Percentiles rank a stretch among this genome's conserved stretches.
Conservation (phyloP, 192 early-diverging fungal genomes). For the Phycomyces nitens region DNA sequence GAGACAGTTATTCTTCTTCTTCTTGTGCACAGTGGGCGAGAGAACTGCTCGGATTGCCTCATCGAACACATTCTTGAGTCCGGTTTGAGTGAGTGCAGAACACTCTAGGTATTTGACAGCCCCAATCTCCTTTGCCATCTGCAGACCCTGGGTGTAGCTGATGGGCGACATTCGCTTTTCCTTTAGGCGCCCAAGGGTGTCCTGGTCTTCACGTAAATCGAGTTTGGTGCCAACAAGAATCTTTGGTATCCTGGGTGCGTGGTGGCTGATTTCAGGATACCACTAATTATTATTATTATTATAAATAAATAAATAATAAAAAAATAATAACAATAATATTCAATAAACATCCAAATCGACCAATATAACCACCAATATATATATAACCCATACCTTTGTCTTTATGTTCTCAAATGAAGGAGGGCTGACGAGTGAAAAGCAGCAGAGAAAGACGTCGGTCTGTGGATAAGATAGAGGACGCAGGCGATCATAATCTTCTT, state of each 20-base stretch:
- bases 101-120: constrained; percentile 88
- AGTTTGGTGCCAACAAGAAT: constrained; percentile 92
- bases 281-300: constrained; percentile 66
- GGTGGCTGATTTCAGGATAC: constrained; percentile 85
- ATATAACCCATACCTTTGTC: constrained; percentile 29
- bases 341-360: too few species aligned
- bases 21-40: constrained; percentile 47
- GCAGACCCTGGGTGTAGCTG: constrained; percentile 69
- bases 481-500: constrained; percentile 92
- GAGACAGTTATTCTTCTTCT: constrained; percentile 58
- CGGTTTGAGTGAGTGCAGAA: constrained; percentile 88
- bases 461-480: constrained; percentile 91
- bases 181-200: constrained; percentile 72
- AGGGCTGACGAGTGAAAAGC: constrained; percentile 29
- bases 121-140: constrained; percentile 71
- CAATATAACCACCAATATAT: too few species aligned
- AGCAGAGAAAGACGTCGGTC: constrained; percentile 44
- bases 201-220: constrained; percentile 82
- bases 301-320: constrained; percentile 8
- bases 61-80: constrained; percentile 91
- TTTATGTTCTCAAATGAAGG: constrained; percentile 29
- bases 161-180: constrained; percentile 80
- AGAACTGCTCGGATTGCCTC: constrained; percentile 88
- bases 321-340: too few species aligned
- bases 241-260: constrained; percentile 79